A percentile compares a stretch with the other conserved stretches of the same genome.
Conservation (phyloP, 2,329 filamentous ascomycete species). For the Tolypocladium nubicola region DNA sequence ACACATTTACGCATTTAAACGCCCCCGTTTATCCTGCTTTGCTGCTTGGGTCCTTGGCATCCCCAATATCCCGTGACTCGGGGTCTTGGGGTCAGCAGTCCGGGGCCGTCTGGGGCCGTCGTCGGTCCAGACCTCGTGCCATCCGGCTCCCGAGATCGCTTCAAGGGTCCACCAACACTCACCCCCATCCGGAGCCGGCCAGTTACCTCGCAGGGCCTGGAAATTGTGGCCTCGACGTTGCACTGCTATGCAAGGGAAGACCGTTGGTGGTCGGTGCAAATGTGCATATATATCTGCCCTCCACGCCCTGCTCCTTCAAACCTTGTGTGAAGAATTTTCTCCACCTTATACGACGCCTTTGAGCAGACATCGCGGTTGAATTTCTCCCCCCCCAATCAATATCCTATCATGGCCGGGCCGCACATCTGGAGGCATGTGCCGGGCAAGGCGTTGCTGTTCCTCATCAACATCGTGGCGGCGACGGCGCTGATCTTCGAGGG, state of each 20-base stretch:
- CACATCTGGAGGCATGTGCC: constrained; percentile 11
- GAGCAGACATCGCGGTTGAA: not conserved
- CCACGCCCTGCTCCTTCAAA: not conserved
- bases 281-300: not conserved
- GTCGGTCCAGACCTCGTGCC: not conserved
- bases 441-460: constrained; percentile 10
- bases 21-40: too few relatives aligned
- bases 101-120: not conserved
- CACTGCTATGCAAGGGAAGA: too few relatives aligned
- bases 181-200: not conserved
- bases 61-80: not conserved
- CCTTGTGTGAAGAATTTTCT: too few relatives aligned
- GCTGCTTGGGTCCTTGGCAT: not conserved
- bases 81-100: not conserved
- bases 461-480: constrained; percentile 11
- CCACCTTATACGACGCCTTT: not conserved
- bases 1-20: not conserved
- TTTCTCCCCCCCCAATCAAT: not conserved
- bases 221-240: not conserved
- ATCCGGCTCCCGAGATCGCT: not conserved
- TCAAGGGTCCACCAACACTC: not conserved
- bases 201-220: not conserved
- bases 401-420: constrained; percentile 4
- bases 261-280: not conserved
- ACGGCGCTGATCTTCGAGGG: constrained; percentile 12